Evolutionary conservation across 257 asterid species (phyloP).

Genomic region (Solanum arcanum): DNA sequence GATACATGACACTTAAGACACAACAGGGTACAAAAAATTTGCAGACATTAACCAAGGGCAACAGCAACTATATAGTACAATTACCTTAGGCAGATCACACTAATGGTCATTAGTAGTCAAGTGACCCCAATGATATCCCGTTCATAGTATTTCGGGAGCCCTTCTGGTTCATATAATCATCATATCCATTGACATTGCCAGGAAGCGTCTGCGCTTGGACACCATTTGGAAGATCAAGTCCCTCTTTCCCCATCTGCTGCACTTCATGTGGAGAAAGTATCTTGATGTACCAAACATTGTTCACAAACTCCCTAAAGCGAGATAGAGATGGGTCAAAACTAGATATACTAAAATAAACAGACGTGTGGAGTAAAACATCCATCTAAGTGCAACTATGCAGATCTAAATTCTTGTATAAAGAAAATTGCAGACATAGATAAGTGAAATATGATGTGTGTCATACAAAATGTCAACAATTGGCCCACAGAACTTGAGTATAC

Average conservation of each 20-base stretch:
- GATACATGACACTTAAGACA: conserved; percentile 1
- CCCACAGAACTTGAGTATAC: background rate
- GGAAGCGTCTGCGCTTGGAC: conserved; percentile 32
- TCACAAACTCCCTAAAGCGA: conserved; percentile 66
- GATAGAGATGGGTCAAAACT: background rate
- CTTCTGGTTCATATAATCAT: conserved; percentile 40
- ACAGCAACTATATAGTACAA: conserved; percentile 17
- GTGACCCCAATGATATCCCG: conserved; percentile 61
- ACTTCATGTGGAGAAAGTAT: conserved; percentile 84
- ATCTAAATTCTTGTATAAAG: background rate
- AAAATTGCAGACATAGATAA: background rate
- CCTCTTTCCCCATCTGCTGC: conserved; percentile 90
- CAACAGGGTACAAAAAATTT: conserved; percentile 4
- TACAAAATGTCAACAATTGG: background rate
- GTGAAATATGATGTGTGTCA: background rate
- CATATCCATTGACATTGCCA: conserved; percentile 29
- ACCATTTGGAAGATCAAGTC: conserved; percentile 54
- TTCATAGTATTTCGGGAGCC: conserved; percentile 38
- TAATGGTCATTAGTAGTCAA: conserved; percentile 37
- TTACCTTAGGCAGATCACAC: background rate
- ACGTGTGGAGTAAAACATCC: background rate
- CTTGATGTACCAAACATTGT: conserved; percentile 81
- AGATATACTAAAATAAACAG: background rate
- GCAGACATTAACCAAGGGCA: conserved; percentile 7
- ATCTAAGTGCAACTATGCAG: background rate